Conservation (phyloP, 2,329 filamentous ascomycete species). For the Colletotrichum sidae region DNA sequence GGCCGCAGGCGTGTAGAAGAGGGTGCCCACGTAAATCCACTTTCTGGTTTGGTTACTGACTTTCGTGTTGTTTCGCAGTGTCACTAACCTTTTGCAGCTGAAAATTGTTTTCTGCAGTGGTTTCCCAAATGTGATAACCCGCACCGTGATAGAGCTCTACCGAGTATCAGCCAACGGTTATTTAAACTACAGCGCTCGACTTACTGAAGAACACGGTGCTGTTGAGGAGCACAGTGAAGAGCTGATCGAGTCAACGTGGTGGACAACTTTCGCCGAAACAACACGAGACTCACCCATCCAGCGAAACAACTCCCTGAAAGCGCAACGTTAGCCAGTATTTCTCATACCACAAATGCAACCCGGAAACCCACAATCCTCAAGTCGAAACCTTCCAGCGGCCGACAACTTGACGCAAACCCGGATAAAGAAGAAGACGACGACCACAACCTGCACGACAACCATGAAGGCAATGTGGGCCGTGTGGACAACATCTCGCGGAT, state of each 20-base stretch:
- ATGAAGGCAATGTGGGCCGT: slow-evolving; percentile 21
- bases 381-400: slow-evolving; percentile 24
- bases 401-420: slow-evolving; percentile 30
- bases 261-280: neutral
- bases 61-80: neutral
- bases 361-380: slow-evolving; percentile 32
- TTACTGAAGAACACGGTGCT: slow-evolving; percentile 28
- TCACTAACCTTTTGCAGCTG: slow-evolving; percentile 21
- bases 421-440: slow-evolving; percentile 27
- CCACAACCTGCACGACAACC: slow-evolving; percentile 6
- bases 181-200: neutral
- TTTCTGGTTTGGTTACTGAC: slow-evolving; percentile 2
- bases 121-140: slow-evolving; percentile 29
- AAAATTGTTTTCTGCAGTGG: slow-evolving; percentile 13
- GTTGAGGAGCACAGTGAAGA: slow-evolving; percentile 30
- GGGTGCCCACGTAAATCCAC: slow-evolving; percentile 44
- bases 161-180: neutral
- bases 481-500: slow-evolving; percentile 28
- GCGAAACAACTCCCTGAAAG: slow-evolving; percentile 26
- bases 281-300: slow-evolving; percentile 27
- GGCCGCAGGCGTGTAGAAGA: slow-evolving; percentile 45
- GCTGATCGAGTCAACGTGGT: slow-evolving; percentile 10
- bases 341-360: neutral
- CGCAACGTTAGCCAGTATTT: slow-evolving; percentile 6
- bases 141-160: slow-evolving; percentile 26